Conservation (phyloP, 148 eudicot genomes). For the Agrostemma githago region DNA sequence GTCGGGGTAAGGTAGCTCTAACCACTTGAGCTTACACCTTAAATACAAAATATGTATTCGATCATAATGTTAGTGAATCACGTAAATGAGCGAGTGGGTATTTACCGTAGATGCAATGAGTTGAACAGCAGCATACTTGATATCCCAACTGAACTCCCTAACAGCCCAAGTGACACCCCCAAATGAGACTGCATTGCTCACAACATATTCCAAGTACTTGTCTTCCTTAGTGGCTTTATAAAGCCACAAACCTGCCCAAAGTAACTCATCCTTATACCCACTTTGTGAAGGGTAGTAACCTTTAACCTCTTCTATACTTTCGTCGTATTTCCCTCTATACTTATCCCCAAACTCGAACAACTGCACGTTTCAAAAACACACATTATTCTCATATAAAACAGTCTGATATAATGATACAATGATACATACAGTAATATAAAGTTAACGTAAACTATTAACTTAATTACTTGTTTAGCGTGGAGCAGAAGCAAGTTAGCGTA, state of each 20-base stretch:
- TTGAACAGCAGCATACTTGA: slow-evolving; percentile 43
- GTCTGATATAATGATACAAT: too few species aligned
- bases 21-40: too few species aligned
- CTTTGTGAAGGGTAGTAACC: slow-evolving; percentile 66
- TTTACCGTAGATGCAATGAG: slow-evolving; percentile 32
- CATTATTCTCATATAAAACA: neutral
- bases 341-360: slow-evolving; percentile 78
- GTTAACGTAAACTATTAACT: too few species aligned
- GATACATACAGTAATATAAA: too few species aligned
- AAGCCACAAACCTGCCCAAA: slow-evolving; percentile 84
- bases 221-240: slow-evolving; percentile 60
- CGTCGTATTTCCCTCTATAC: slow-evolving; percentile 72
- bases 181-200: slow-evolving; percentile 42
- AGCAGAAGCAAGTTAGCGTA: slow-evolving; percentile 57
- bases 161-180: slow-evolving; percentile 70
- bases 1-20: too few species aligned
- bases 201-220: slow-evolving; percentile 42
- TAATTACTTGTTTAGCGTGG: slow-evolving; percentile 79
- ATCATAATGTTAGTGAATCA: too few species aligned
- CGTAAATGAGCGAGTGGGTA: too few species aligned
- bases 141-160: slow-evolving; percentile 56
- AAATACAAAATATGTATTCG: too few species aligned
- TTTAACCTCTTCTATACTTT: slow-evolving; percentile 45
- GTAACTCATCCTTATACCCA: slow-evolving; percentile 73
- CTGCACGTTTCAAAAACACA: slow-evolving; percentile 27